Evolutionary conservation across 1,284 basidiomycete species (phyloP).

Genomic region (Cystobasidium pallidum): DNA sequence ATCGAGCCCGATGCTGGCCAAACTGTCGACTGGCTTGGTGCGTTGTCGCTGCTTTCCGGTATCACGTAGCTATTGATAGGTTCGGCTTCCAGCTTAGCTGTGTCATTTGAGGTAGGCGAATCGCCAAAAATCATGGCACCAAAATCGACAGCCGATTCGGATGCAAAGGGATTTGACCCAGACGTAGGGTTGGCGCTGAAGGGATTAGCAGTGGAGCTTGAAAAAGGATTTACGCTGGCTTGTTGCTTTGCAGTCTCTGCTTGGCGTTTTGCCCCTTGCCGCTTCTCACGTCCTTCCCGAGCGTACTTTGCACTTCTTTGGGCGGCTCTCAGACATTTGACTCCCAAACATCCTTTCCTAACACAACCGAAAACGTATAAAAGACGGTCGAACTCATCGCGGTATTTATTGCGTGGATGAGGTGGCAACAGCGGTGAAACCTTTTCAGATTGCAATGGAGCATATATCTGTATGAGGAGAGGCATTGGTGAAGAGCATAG

Average conservation of each 20-base stretch:
- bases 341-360: constrained; percentile 39
- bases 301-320: neutral
- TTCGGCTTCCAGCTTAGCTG: neutral
- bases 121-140: constrained; percentile 40
- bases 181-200: neutral
- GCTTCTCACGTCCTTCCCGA: constrained; percentile 5
- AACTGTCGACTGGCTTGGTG: neutral
- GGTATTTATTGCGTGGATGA: constrained; percentile 26
- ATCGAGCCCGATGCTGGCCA: neutral
- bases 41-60: neutral
- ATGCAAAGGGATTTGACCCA: constrained; percentile 19
- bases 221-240: constrained; percentile 33
- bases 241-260: constrained; percentile 17
- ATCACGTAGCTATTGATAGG: neutral
- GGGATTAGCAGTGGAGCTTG: constrained; percentile 2
- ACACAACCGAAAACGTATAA: constrained; percentile 36
- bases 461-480: constrained; percentile 37
- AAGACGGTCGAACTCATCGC: constrained; percentile 39
- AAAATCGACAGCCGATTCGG: constrained; percentile 4
- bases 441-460: constrained; percentile 22
- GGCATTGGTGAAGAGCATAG: constrained; percentile 18
- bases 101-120: neutral
- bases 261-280: constrained; percentile 2
- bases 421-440: constrained; percentile 19
- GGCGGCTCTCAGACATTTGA: constrained; percentile 24